phyloP scores from a whole-genome alignment of 352 stramenopile genomes.

The Phytophthora sp. region DNA sequence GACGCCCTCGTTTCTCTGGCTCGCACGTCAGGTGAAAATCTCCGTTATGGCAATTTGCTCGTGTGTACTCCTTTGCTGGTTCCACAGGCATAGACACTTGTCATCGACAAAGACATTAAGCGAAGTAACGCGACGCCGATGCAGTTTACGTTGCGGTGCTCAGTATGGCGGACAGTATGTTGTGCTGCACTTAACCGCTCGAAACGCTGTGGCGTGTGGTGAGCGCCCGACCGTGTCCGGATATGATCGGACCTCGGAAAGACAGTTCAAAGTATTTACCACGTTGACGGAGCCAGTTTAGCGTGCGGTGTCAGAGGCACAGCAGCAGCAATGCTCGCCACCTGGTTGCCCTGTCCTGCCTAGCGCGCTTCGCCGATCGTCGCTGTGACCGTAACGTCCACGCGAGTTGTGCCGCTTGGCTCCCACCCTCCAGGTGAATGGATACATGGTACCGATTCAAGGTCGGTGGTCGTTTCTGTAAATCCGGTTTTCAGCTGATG shows the following conservation, averaged over 20 bases:
- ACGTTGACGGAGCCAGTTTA: too few relatives aligned
- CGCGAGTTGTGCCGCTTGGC: too few relatives aligned
- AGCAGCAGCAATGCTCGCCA: background rate
- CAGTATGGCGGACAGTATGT: conserved; percentile 12
- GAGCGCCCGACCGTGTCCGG: conserved; percentile 13
- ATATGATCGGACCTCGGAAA: conserved; percentile 19
- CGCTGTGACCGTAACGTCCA: too few relatives aligned
- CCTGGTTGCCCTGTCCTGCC: too few relatives aligned
- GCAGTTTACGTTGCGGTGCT: conserved; percentile 8
- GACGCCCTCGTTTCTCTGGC: background rate
- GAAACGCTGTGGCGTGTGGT: conserved; percentile 1
- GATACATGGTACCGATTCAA: too few relatives aligned
- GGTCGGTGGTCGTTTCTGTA: too few relatives aligned
- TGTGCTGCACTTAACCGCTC: conserved; percentile 16
- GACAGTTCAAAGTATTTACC: too few relatives aligned
- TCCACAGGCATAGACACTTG: background rate
- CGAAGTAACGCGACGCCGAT: conserved; percentile 3
- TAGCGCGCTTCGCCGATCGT: too few relatives aligned
- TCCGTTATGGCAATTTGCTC: conserved; percentile 2
- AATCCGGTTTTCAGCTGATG: too few relatives aligned
- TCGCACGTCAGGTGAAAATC: conserved; percentile 5
- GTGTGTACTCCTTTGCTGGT: background rate
- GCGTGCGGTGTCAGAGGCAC: too few relatives aligned
- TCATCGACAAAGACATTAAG: conserved; percentile 10
- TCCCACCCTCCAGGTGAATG: too few relatives aligned